These are phyloP conservation scores for Sungouiella blattae DNA, from an alignment of 805 yeast species.

Conservation along the genomic window DNA sequence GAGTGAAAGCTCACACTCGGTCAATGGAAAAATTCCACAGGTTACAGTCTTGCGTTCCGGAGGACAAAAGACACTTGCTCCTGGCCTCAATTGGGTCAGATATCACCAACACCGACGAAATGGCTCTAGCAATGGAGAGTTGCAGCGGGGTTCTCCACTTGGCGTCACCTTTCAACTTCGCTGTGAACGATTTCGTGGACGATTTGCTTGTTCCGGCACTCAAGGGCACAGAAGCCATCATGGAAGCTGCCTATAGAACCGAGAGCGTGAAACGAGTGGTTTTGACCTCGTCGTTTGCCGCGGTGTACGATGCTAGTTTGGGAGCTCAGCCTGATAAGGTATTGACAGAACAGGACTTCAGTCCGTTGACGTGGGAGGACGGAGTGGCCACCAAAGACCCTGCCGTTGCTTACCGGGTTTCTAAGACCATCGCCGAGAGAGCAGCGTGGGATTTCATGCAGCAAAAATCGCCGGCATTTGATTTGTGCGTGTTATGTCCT, in stretches of 20 bases:
- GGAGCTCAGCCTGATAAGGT: slow-evolving; percentile 15
- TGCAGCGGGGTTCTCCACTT: slow-evolving; percentile 38
- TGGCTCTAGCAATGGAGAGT: slow-evolving; percentile 1
- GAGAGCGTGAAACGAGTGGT: slow-evolving; percentile 15
- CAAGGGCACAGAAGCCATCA: slow-evolving; percentile 47
- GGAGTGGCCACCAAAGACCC: slow-evolving; percentile 6
- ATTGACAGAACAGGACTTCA: slow-evolving; percentile 3
- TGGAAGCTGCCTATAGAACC: slow-evolving; percentile 30
- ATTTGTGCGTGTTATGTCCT: slow-evolving; percentile 6
- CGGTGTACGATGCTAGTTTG: slow-evolving; percentile 16
- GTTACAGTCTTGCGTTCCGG: slow-evolving; percentile 1
- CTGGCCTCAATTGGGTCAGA: slow-evolving; percentile 4
- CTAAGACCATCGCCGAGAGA: slow-evolving; percentile 6
- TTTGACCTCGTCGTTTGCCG: slow-evolving; percentile 21
- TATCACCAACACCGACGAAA: slow-evolving; percentile 1
- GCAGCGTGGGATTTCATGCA: slow-evolving; percentile 9
- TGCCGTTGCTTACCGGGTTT: slow-evolving; percentile 7
- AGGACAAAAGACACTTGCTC: slow-evolving; percentile 1
- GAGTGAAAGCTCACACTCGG: slow-evolving; percentile 5
- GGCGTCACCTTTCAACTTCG: slow-evolving; percentile 55
- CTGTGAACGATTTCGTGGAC: slow-evolving; percentile 42
- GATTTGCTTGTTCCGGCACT: slow-evolving; percentile 55
- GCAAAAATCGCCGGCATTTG: slow-evolving; percentile 2
- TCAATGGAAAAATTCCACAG: slow-evolving; percentile 2
- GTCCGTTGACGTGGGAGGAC: slow-evolving; percentile 8